Conservation (phyloP, 2,329 filamentous ascomycete genomes). For the Magnaporthales sp. region DNA sequence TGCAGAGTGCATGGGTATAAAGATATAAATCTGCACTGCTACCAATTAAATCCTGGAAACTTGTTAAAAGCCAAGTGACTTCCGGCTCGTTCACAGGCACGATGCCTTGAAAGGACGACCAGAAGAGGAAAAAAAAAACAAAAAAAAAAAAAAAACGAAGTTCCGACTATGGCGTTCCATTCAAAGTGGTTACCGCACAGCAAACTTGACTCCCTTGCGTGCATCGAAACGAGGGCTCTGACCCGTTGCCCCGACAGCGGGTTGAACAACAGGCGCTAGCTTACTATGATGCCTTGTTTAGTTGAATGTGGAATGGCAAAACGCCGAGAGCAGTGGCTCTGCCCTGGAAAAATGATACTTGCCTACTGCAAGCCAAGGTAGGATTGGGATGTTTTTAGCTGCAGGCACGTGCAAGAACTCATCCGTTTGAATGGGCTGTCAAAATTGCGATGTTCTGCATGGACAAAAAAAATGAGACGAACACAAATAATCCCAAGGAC, state of each 20-base stretch:
- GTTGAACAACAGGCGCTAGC: neutral
- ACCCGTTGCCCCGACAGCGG: neutral
- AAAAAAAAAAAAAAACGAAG: neutral
- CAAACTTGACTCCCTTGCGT: neutral
- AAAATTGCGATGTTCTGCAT: neutral
- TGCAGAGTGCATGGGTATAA: neutral
- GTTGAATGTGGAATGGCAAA: neutral
- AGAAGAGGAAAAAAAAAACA: neutral
- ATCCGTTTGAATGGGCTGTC: neutral
- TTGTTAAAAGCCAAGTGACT: neutral
- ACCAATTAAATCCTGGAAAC: too few relatives aligned
- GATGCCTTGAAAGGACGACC: neutral
- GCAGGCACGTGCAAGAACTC: neutral
- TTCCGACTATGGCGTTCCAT: neutral
- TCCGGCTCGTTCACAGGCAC: neutral
- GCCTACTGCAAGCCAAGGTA: neutral
- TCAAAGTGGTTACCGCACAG: neutral
- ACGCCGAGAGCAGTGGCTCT: neutral
- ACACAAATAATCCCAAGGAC: neutral
- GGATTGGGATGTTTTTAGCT: neutral
- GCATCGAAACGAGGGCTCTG: neutral
- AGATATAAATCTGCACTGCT: neutral
- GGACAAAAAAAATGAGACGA: neutral
- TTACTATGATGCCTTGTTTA: neutral
- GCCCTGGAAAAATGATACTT: neutral